Percentiles rank a stretch among this genome's conserved stretches.
Conservation (phyloP, 257 asterid species). For the Solanum chmielewskii region DNA sequence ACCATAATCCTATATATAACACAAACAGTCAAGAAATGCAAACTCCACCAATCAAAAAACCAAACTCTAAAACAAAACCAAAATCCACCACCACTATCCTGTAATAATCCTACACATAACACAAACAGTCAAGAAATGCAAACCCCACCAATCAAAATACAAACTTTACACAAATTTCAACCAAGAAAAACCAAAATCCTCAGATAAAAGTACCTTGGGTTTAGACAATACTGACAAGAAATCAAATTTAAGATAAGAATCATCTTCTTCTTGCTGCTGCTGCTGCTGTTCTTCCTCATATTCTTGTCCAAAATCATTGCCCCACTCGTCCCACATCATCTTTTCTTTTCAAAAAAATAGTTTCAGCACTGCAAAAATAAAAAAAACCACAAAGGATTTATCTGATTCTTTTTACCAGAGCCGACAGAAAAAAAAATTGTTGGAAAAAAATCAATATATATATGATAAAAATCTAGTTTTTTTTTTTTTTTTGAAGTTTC, state of each 20-base stretch:
- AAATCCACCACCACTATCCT: background rate
- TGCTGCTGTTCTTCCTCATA: conserved; percentile 14
- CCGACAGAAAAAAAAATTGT: background rate
- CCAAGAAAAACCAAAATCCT: background rate
- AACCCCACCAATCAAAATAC: background rate
- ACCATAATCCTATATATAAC: background rate
- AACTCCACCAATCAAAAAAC: background rate
- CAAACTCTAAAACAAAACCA: background rate
- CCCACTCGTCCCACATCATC: conserved; percentile 81
- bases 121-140: background rate
- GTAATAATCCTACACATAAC: background rate
- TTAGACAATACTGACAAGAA: conserved; percentile 47
- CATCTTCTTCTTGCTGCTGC: conserved; percentile 11
- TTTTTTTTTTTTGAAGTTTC: background rate
- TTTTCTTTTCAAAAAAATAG: background rate
- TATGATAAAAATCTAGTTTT: background rate
- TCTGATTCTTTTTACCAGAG: background rate
- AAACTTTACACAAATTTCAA: background rate
- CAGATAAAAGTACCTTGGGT: conserved; percentile 43
- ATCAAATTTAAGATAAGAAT: conserved; percentile 47
- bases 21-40: background rate
- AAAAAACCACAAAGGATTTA: background rate
- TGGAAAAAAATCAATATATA: background rate
- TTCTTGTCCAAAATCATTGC: conserved; percentile 17
- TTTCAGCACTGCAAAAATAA: background rate